Evolutionary conservation across 1,284 basidiomycete genomes (phyloP), one percentile per base, ranked within the genome.

Genomic region (Inonotus hispidus): DNA sequence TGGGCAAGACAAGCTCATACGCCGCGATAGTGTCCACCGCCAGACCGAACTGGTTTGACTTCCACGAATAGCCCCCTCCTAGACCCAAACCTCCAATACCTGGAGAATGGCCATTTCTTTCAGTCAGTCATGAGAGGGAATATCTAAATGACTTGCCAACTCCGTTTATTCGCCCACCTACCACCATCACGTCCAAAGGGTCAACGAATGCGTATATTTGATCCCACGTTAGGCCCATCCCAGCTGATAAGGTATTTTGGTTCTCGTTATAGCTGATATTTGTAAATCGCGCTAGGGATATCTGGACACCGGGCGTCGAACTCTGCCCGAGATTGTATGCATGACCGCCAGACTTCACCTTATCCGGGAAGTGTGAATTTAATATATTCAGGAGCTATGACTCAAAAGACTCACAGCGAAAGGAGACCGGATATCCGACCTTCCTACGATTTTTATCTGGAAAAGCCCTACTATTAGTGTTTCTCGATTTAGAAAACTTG

Each of bases 251-350:
- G 32, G 59, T 62, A 1, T 46, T 38, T 21, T 53, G 38, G n/a
- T 57, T 57, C 16, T 60, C 54, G 46, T 67, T 52, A 37, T 62
- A 63, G 10, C 32, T 56, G 13, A 65, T 50, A 16, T 63, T 45
- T 25, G 59, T 65, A 47, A 69, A 69, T 13, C 55, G 52, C 14
- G 60, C 45, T 63, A 70, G 58, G 19, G 68, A 63, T 46, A 70
- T 68, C 35, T 68, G 67, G 1, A 70, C 64, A n/a, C 69, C 69
- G 11, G 50, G 56, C 5, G 68, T 67, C 16, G 68, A 69, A 49
- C 67, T 68, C 49, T 65, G 63, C 11, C 66, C 66, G 4, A 59
- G 62, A 54, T 67, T 68, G 23, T 59, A 65, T 14, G 66, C 62
- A 56, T 70, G 69, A 10, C 68, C 68, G 19, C 66, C 68, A 1